Conservation (phyloP, 371 early-diverging fungal genomes). For the Paraphysoderma sedebokerense region DNA sequence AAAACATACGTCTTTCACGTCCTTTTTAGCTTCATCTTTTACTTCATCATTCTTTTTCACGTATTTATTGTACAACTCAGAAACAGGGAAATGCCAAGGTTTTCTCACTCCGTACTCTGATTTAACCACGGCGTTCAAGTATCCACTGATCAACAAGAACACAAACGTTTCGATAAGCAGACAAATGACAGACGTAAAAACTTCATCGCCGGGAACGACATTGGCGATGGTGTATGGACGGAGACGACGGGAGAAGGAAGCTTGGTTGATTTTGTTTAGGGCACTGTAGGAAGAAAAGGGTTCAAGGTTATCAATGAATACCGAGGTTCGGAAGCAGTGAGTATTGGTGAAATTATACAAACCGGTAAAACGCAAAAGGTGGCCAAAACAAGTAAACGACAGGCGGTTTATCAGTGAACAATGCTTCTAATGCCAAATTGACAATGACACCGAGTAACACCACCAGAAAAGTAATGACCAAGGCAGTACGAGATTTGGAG, state of each 20-base stretch:
- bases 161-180: constrained; percentile 27
- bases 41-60: constrained; percentile 9
- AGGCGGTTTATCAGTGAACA: constrained; percentile 17
- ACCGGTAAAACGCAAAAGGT: constrained; percentile 56
- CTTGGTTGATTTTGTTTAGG: constrained; percentile 24
- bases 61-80: constrained; percentile 14
- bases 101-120: constrained; percentile 40
- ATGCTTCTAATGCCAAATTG: constrained; percentile 19
- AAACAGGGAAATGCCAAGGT: constrained; percentile 37
- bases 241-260: constrained; percentile 9
- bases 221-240: constrained; percentile 20
- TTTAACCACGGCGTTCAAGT: constrained; percentile 32
- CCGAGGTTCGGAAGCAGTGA: background rate
- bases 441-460: constrained; percentile 40
- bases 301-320: too few relatives aligned
- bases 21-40: too few relatives aligned
- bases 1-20: too few relatives aligned
- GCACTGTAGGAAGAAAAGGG: constrained; percentile 52
- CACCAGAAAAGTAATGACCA: constrained; percentile 28
- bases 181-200: constrained; percentile 23
- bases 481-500: constrained; percentile 20
- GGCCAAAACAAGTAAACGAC: constrained; percentile 45
- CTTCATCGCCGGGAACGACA: constrained; percentile 22
- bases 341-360: constrained; percentile 1
- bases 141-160: constrained; percentile 25